Conservation (phyloP, 495 filamentous ascomycete genomes). For the Neurospora intermedia region DNA sequence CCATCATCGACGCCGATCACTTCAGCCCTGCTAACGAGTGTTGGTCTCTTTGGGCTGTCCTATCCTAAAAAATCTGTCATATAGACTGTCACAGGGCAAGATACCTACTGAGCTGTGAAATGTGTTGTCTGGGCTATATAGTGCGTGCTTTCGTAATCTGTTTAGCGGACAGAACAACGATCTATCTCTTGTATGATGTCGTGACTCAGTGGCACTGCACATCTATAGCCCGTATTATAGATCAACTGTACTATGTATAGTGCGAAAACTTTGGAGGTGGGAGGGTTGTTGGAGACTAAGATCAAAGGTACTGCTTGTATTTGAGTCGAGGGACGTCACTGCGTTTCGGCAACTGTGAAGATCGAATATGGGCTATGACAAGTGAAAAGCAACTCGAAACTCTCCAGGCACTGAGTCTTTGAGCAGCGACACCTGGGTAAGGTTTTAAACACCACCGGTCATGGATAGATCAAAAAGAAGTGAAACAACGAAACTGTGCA, state of each 20-base stretch:
- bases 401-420: not conserved
- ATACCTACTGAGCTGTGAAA: no score
- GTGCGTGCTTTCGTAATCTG: no score
- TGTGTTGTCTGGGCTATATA: no score
- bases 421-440: not conserved
- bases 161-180: no score
- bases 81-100: no score
- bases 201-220: no score
- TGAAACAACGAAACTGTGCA: not conserved
- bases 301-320: no score
- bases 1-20: not conserved
- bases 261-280: not conserved
- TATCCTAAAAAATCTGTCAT: not conserved
- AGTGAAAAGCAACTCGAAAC: not conserved
- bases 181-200: no score
- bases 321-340: not conserved
- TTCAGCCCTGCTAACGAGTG: not conserved
- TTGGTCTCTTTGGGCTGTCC: not conserved
- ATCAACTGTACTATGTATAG: not conserved
- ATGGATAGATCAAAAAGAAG: not conserved
- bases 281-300: no score
- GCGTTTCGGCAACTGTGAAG: not conserved
- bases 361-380: not conserved
- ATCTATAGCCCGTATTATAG: not conserved
- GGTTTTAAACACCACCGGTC: not conserved